Conservation (phyloP, 345 rosid species). For the Erysimum cheiranthoides region DNA sequence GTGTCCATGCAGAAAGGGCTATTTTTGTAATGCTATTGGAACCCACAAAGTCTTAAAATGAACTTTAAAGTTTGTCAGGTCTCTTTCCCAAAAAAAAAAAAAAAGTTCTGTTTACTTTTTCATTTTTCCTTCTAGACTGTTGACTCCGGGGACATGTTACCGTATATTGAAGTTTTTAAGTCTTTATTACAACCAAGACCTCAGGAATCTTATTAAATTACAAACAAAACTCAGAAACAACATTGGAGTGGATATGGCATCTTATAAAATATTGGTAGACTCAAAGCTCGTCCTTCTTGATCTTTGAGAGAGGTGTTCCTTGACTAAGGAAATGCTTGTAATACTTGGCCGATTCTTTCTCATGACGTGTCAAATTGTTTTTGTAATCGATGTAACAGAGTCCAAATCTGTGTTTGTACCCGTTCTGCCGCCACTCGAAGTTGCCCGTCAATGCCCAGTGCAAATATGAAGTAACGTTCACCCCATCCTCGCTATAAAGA, state of each 20-base stretch:
- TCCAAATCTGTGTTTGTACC: constrained; percentile 47
- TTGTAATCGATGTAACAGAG: constrained; percentile 45
- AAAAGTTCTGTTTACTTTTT: too few species aligned
- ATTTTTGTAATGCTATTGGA: neutral
- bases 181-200: neutral
- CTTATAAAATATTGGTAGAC: neutral
- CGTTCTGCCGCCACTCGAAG: constrained; percentile 47
- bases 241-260: neutral
- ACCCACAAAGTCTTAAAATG: too few species aligned
- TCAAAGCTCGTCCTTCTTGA: constrained; percentile 18
- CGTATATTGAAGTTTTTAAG: too few species aligned
- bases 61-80: too few species aligned
- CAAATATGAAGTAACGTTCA: constrained; percentile 46
- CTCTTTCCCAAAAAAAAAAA: too few species aligned
- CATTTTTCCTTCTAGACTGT: too few species aligned
- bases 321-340: constrained; percentile 46
- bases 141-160: too few species aligned
- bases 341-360: constrained; percentile 45
- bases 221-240: neutral
- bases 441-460: constrained; percentile 51
- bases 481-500: constrained; percentile 45
- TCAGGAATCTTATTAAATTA: neutral
- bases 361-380: constrained; percentile 45
- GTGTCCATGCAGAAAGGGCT: neutral
- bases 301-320: constrained; percentile 8